Conservation (phyloP, 768 basidiomycete genomes). For the Clavaria fumosa region DNA sequence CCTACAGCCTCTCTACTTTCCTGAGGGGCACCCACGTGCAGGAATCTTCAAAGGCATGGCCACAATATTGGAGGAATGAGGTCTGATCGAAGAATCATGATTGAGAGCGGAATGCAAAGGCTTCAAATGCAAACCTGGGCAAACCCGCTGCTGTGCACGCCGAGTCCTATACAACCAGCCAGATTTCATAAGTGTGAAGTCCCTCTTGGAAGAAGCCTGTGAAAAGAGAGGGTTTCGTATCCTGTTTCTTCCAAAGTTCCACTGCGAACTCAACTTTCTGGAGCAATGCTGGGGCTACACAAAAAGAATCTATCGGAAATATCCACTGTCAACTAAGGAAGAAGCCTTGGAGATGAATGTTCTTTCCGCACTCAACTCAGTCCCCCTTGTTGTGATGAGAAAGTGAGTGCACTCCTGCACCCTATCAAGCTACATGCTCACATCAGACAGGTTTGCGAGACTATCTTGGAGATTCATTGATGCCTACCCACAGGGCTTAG, state of each 20-base stretch:
- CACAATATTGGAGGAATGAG: constrained; percentile 4
- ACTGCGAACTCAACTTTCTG: constrained; percentile 14
- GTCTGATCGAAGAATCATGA: background rate
- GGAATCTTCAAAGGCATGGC: constrained; percentile 4
- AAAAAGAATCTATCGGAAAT: constrained; percentile 15
- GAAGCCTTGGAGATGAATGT: constrained; percentile 8
- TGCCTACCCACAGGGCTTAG: constrained; percentile 12
- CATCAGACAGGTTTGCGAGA: constrained; percentile 7
- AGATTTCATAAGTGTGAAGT: constrained; percentile 18
- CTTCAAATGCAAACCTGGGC: constrained; percentile 9
- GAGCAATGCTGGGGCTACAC: constrained; percentile 21
- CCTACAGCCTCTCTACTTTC: constrained; percentile 3
- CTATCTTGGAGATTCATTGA: constrained; percentile 13
- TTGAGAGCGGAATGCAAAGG: constrained; percentile 2
- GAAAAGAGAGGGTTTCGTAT: constrained; percentile 12
- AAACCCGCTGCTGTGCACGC: constrained; percentile 14
- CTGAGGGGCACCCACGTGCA: background rate
- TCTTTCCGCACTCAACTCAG: constrained; percentile 5
- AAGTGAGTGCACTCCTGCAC: constrained; percentile 1
- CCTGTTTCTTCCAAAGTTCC: constrained; percentile 21
- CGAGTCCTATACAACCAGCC: constrained; percentile 19
- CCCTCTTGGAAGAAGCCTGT: constrained; percentile 13
- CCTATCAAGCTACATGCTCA: background rate
- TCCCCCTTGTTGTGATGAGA: constrained; percentile 7
- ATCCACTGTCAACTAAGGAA: constrained; percentile 5